phyloP scores from a whole-genome alignment of 2,329 filamentous ascomycete species.

The Lecanicillium sp. region DNA sequence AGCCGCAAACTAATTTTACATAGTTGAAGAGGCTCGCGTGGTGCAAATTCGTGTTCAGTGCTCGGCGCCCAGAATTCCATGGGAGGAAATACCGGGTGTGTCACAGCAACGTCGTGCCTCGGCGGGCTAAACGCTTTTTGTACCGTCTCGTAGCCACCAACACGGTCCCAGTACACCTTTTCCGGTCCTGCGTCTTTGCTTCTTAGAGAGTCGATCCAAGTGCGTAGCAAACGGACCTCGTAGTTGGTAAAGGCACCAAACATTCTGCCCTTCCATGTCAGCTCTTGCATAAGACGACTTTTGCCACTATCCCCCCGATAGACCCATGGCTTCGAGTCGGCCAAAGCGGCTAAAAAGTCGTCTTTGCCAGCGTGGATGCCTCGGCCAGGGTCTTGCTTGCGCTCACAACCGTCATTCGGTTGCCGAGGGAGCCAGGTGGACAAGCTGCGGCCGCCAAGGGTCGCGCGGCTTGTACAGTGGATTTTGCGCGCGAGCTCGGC shows the following conservation, averaged over 20 bases:
- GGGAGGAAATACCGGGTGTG: no score
- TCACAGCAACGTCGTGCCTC: no score
- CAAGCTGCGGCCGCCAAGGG: background rate
- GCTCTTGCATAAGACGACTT: background rate
- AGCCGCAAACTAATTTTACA: no score
- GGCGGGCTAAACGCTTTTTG: no score
- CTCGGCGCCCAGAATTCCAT: no score
- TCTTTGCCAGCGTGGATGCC: background rate
- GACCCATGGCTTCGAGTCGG: background rate
- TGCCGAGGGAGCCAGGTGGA: background rate
- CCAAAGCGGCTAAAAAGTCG: background rate
- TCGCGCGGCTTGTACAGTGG: background rate
- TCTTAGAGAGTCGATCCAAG: no score
- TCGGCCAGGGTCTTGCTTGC: background rate
- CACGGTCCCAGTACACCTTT: no score
- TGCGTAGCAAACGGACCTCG: background rate
- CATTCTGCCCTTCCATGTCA: background rate
- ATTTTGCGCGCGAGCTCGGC: background rate
- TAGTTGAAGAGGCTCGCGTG: no score
- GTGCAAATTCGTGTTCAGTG: no score
- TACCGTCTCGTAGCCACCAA: no score
- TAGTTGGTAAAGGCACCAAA: conserved; percentile 1
- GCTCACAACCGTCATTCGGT: no score
- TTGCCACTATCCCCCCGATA: background rate
- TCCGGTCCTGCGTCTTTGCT: no score